These are phyloP conservation scores for Fusarium cyanostomum DNA, from an alignment of 2,329 filamentous ascomycete species.

Conservation along the genomic window DNA sequence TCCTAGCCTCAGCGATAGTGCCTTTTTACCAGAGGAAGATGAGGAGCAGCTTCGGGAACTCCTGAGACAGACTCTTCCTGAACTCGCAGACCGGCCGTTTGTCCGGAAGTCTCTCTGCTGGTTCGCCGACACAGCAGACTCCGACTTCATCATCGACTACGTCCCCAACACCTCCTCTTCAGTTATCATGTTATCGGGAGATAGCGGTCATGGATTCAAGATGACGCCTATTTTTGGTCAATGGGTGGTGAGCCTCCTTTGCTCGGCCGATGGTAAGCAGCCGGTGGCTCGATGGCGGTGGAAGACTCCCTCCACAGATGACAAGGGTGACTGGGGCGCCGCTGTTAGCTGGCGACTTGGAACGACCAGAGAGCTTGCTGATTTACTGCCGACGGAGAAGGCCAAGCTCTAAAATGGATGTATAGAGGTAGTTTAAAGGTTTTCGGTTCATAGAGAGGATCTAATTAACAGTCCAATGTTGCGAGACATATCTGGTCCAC, in stretches of 20 bases:
- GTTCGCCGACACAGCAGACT: slow-evolving; percentile 69
- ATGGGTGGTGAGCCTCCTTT: slow-evolving; percentile 61
- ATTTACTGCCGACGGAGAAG: slow-evolving; percentile 15
- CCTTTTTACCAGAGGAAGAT: slow-evolving; percentile 63
- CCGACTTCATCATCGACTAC: slow-evolving; percentile 68
- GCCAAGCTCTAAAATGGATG: slow-evolving; percentile 18
- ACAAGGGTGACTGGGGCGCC: slow-evolving; percentile 41
- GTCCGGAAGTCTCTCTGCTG: slow-evolving; percentile 68
- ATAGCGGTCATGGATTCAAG: slow-evolving; percentile 71
- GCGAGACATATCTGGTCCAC: too few relatives aligned
- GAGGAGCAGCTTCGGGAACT: slow-evolving; percentile 61
- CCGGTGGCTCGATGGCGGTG: slow-evolving; percentile 60
- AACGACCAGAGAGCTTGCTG: slow-evolving; percentile 39
- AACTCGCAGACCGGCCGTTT: slow-evolving; percentile 63
- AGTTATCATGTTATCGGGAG: slow-evolving; percentile 63
- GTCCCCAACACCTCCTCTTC: slow-evolving; percentile 58
- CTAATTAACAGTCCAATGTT: too few relatives aligned
- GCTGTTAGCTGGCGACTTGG: slow-evolving; percentile 53
- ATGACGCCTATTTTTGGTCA: slow-evolving; percentile 68
- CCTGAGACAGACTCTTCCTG: slow-evolving; percentile 61
- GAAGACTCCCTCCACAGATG: slow-evolving; percentile 49
- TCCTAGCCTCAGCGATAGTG: slow-evolving; percentile 46
- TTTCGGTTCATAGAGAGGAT: neutral
- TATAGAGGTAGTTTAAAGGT: neutral
- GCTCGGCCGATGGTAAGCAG: slow-evolving; percentile 52